phyloP scores from a whole-genome alignment of 805 yeast species.

The Nematodospora valgi region DNA sequence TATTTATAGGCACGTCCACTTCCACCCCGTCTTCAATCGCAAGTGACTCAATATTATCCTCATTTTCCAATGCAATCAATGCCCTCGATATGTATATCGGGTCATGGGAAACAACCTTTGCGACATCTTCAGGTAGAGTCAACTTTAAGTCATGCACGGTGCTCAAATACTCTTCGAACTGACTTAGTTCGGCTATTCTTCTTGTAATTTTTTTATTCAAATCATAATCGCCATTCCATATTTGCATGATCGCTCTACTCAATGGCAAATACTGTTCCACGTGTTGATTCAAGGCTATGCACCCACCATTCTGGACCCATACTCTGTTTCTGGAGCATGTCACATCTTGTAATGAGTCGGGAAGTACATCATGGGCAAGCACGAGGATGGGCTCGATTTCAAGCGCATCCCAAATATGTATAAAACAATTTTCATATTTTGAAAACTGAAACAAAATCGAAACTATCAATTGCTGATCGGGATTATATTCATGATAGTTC shows the following conservation, averaged over 20 bases:
- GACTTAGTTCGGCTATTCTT: background rate
- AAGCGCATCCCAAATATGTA: slow-evolving; percentile 43
- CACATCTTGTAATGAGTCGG: slow-evolving; percentile 44
- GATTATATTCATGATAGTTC: slow-evolving; percentile 40
- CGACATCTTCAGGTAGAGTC: slow-evolving; percentile 2
- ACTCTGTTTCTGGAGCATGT: slow-evolving; percentile 46
- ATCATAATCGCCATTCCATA: slow-evolving; percentile 9
- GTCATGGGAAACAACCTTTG: slow-evolving; percentile 3
- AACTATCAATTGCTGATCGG: slow-evolving; percentile 46
- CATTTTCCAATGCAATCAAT: slow-evolving; percentile 5
- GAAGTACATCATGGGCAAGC: slow-evolving; percentile 45
- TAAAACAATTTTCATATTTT: slow-evolving; percentile 27
- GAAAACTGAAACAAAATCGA: slow-evolving; percentile 38
- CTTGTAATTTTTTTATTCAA: slow-evolving; percentile 2
- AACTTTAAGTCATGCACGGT: slow-evolving; percentile 5
- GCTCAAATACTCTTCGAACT: slow-evolving; percentile 2
- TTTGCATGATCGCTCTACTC: slow-evolving; percentile 10
- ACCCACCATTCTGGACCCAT: slow-evolving; percentile 46
- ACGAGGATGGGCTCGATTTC: slow-evolving; percentile 56
- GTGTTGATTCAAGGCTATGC: slow-evolving; percentile 18
- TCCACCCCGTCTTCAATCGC: background rate
- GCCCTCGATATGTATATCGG: slow-evolving; percentile 3
- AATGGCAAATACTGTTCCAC: slow-evolving; percentile 7
- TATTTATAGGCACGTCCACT: slow-evolving; percentile 5
- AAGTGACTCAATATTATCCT: too few relatives aligned